These are phyloP conservation scores for Russula abietina DNA, from an alignment of 768 basidiomycete genomes.

Conservation along the genomic window DNA sequence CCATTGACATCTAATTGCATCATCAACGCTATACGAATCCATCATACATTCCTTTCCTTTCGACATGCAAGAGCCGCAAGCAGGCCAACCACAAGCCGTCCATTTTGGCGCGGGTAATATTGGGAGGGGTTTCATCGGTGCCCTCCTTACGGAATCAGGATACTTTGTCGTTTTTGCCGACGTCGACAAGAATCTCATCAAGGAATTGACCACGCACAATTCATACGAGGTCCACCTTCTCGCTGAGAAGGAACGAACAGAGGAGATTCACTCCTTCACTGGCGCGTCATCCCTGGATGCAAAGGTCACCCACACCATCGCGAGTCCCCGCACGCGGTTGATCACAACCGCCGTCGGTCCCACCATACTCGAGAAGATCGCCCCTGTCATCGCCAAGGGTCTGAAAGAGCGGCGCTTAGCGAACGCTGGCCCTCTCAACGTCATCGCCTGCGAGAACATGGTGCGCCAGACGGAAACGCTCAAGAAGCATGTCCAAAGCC, in stretches of 20 bases:
- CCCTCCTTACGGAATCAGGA: slow-evolving; percentile 34
- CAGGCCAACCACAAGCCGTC: slow-evolving; percentile 29
- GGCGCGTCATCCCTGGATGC: slow-evolving; percentile 24
- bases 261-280: slow-evolving; percentile 25
- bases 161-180: slow-evolving; percentile 38
- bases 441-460: slow-evolving; percentile 41
- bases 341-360: slow-evolving; percentile 38
- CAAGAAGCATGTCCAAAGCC: slow-evolving; percentile 29
- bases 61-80: slow-evolving; percentile 9
- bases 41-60: background rate
- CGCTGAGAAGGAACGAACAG: slow-evolving; percentile 25
- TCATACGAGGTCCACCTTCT: slow-evolving; percentile 34
- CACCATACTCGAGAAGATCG: slow-evolving; percentile 33
- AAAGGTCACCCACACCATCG: slow-evolving; percentile 25
- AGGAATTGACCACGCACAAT: slow-evolving; percentile 31
- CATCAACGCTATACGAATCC: too few species aligned
- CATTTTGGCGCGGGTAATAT: slow-evolving; percentile 40
- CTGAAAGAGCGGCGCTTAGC: slow-evolving; percentile 29
- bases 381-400: slow-evolving; percentile 33
- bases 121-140: slow-evolving; percentile 38
- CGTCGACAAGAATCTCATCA: slow-evolving; percentile 32
- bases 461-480: slow-evolving; percentile 34
- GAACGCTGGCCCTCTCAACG: slow-evolving; percentile 29
- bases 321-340: slow-evolving; percentile 27
- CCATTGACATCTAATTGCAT: too few species aligned